These are phyloP conservation scores for Podila verticillata DNA, from an alignment of 192 early-diverging fungal genomes.

Conservation along the genomic window DNA sequence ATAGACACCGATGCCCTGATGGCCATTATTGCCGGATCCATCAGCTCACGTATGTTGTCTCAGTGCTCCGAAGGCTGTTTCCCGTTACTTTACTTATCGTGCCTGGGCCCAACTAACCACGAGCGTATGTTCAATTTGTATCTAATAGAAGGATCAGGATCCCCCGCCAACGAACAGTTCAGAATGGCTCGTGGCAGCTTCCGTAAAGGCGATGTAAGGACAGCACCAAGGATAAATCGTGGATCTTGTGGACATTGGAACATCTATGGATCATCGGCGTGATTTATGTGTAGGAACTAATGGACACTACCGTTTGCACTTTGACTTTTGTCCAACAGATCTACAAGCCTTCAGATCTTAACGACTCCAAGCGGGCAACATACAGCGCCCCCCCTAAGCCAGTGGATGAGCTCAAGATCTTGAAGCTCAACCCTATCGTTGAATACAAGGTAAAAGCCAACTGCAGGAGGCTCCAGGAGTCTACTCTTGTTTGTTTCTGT, in stretches of 20 bases:
- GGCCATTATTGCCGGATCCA: slow-evolving; percentile 31
- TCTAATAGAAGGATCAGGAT: slow-evolving; percentile 17
- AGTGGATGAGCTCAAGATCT: slow-evolving; percentile 49
- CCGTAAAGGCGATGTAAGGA: slow-evolving; percentile 47
- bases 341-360: slow-evolving; percentile 42
- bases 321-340: slow-evolving; percentile 9
- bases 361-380: slow-evolving; percentile 18
- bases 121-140: neutral
- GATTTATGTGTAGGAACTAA: neutral
- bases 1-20: slow-evolving; percentile 29
- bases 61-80: neutral
- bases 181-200: slow-evolving; percentile 39
- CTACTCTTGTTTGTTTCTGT: neutral
- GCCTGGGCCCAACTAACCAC: slow-evolving; percentile 8
- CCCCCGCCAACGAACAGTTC: slow-evolving; percentile 17
- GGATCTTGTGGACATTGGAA: neutral
- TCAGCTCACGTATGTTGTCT: slow-evolving; percentile 25
- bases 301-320: neutral
- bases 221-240: neutral
- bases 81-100: too few relatives aligned
- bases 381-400: slow-evolving; percentile 31
- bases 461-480: neutral
- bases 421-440: slow-evolving; percentile 44
- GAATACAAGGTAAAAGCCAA: slow-evolving; percentile 44
- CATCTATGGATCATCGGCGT: neutral